phyloP scores from a whole-genome alignment of 108 stramenopile genomes.

The Cyclotella cryptica region DNA sequence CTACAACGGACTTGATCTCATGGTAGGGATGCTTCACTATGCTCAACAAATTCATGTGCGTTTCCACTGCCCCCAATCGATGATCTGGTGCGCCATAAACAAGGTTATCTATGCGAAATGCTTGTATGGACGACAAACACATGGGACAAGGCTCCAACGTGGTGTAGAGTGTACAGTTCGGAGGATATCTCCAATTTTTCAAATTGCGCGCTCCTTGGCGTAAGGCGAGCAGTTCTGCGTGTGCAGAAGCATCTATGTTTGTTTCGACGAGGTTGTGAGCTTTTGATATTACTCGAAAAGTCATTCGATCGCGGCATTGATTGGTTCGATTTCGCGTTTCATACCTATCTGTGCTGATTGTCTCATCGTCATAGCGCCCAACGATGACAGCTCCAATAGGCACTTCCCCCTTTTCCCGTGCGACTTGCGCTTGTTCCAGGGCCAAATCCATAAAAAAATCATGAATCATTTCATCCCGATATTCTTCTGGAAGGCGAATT shows the following conservation, averaged over 20 bases:
- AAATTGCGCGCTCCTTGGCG: conserved; percentile 61
- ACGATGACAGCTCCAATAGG: conserved; percentile 89
- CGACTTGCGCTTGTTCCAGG: conserved; percentile 64
- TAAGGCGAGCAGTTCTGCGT: conserved; percentile 85
- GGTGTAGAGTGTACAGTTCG: conserved; percentile 78
- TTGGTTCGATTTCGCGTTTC: neutral
- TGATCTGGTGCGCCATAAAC: conserved; percentile 88
- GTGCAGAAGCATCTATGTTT: conserved; percentile 82
- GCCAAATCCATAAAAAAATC: conserved; percentile 78
- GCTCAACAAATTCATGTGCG: conserved; percentile 70
- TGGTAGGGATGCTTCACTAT: conserved; percentile 84
- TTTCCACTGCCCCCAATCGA: conserved; percentile 80
- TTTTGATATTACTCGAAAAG: conserved; percentile 63
- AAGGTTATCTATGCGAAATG: conserved; percentile 79
- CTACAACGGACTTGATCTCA: conserved; percentile 58
- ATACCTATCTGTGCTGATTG: neutral
- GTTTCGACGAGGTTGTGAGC: conserved; percentile 85
- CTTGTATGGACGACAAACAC: conserved; percentile 85
- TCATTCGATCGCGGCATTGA: conserved; percentile 7
- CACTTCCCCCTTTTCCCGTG: conserved; percentile 68
- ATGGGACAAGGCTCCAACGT: conserved; percentile 92
- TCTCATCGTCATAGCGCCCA: conserved; percentile 9
- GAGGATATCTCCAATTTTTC: conserved; percentile 80
- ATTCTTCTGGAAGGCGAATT: conserved; percentile 3
- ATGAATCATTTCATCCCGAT: conserved; percentile 38